These are phyloP conservation scores for Larix kaempferi DNA, from an alignment of 75 land plant species.

Conservation along the genomic window DNA sequence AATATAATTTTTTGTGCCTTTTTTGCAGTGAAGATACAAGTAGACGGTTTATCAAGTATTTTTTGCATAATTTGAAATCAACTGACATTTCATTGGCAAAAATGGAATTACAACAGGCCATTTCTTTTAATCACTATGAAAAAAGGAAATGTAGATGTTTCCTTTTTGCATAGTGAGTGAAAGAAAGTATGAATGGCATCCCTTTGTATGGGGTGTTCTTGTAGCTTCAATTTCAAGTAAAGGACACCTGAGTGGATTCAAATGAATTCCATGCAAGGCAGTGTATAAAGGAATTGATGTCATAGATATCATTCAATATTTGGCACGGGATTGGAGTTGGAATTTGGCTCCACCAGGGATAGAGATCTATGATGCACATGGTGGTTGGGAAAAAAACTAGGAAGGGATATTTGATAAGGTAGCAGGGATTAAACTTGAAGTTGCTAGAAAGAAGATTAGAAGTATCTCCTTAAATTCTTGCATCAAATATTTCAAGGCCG, in stretches of 20 bases:
- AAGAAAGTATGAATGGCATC: constrained; percentile 47
- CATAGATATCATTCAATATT: constrained; percentile 17
- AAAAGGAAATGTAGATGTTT: too few relatives aligned
- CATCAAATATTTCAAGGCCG: constrained; percentile 54
- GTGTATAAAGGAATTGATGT: constrained; percentile 48
- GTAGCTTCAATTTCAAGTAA: constrained; percentile 65
- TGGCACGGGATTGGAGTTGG: constrained; percentile 72
- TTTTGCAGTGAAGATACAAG: too few relatives aligned
- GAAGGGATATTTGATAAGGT: constrained; percentile 51
- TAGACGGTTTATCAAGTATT: too few relatives aligned
- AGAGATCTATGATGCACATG: constrained; percentile 63
- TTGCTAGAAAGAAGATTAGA: constrained; percentile 24
- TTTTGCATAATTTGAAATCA: too few relatives aligned
- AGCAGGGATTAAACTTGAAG: constrained; percentile 36
- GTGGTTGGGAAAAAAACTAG: constrained; percentile 71
- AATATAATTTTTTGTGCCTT: too few relatives aligned
- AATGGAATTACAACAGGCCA: too few relatives aligned
- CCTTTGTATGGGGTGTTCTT: constrained; percentile 51
- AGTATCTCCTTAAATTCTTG: constrained; percentile 34
- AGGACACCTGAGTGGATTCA: constrained; percentile 79
- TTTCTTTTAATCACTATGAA: too few relatives aligned
- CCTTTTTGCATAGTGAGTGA: constrained; percentile 63
- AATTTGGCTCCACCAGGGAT: constrained; percentile 34
- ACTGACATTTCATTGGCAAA: too few relatives aligned
- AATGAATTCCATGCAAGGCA: constrained; percentile 83